Evolutionary conservation across 495 filamentous ascomycete species (phyloP).

Genomic region (Daldinia vernicosa): DNA sequence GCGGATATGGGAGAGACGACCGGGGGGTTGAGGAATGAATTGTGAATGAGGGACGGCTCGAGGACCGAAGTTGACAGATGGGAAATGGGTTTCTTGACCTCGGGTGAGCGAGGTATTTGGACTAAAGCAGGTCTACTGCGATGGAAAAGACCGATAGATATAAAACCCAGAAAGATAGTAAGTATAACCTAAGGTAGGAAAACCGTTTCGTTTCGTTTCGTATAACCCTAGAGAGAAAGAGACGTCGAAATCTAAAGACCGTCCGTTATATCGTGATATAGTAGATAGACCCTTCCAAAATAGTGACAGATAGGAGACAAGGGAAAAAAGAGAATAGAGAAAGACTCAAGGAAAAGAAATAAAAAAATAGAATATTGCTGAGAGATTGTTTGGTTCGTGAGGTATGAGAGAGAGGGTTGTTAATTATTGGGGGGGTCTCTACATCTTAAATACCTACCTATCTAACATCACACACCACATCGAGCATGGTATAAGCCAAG

Average conservation of each 20-base stretch:
- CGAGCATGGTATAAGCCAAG: slow-evolving; percentile 12
- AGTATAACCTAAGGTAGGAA: too few species aligned
- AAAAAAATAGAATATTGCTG: slow-evolving; percentile 20
- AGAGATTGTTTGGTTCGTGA: slow-evolving; percentile 26
- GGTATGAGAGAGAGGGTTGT: slow-evolving; percentile 14
- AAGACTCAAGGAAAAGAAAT: slow-evolving; percentile 42
- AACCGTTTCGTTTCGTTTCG: slow-evolving; percentile 40
- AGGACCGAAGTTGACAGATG: slow-evolving; percentile 18
- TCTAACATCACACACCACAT: not conserved
- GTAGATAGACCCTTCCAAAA: slow-evolving; percentile 28
- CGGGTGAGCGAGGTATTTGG: slow-evolving; percentile 18
- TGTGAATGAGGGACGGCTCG: slow-evolving; percentile 44
- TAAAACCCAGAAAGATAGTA: slow-evolving; percentile 37
- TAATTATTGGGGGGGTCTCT: slow-evolving; percentile 7
- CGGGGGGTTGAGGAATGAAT: slow-evolving; percentile 42
- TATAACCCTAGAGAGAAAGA: slow-evolving; percentile 30
- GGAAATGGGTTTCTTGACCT: slow-evolving; percentile 1
- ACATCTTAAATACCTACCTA: slow-evolving; percentile 33
- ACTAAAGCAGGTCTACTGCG: slow-evolving; percentile 43
- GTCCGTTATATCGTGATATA: slow-evolving; percentile 17
- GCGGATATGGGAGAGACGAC: slow-evolving; percentile 42
- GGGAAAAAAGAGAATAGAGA: slow-evolving; percentile 44
- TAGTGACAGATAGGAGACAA: slow-evolving; percentile 39
- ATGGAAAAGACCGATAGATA: slow-evolving; percentile 23
- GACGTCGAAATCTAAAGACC: slow-evolving; percentile 28